Conservation (phyloP, 2,329 filamentous ascomycete genomes). For the Botryosphaeria agaves region DNA sequence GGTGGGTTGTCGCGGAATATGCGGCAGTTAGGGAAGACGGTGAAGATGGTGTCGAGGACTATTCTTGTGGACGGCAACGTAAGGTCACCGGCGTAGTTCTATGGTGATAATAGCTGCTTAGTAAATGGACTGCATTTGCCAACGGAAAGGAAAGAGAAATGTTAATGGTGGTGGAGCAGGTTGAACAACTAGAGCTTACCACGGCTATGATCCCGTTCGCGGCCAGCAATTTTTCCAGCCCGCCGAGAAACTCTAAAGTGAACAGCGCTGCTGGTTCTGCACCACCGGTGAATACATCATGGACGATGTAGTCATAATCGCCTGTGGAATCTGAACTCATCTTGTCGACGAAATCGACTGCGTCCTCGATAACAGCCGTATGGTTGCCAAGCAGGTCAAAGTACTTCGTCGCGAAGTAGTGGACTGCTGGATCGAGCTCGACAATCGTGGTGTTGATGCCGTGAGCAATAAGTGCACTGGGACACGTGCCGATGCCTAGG, state of each 20-base stretch:
- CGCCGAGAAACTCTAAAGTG: constrained; percentile 64
- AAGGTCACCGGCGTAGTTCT: constrained; percentile 94
- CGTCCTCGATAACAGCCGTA: constrained; percentile 66
- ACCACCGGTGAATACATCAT: constrained; percentile 95
- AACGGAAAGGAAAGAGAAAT: background rate
- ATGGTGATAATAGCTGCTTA: background rate
- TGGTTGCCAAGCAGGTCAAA: constrained; percentile 67
- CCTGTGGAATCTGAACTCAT: constrained; percentile 11
- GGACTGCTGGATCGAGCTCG: constrained; percentile 81
- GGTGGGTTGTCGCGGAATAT: constrained; percentile 66
- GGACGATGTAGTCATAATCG: constrained; percentile 76
- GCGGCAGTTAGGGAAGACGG: constrained; percentile 76
- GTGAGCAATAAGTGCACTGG: constrained; percentile 69
- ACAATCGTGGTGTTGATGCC: constrained; percentile 87
- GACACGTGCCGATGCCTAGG: constrained; percentile 81
- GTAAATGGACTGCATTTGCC: background rate
- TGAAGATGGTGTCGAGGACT: constrained; percentile 64
- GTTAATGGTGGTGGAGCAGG: background rate
- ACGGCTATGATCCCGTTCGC: constrained; percentile 75
- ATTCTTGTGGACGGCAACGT: constrained; percentile 57
- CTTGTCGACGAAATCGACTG: constrained; percentile 47
- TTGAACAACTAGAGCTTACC: constrained; percentile 31
- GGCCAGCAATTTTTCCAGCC: constrained; percentile 53
- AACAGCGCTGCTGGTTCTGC: constrained; percentile 82
- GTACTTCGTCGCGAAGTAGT: constrained; percentile 66